Conservation (phyloP, 2,329 filamentous ascomycete genomes). For the Cylindrodendrum hubeiense region DNA sequence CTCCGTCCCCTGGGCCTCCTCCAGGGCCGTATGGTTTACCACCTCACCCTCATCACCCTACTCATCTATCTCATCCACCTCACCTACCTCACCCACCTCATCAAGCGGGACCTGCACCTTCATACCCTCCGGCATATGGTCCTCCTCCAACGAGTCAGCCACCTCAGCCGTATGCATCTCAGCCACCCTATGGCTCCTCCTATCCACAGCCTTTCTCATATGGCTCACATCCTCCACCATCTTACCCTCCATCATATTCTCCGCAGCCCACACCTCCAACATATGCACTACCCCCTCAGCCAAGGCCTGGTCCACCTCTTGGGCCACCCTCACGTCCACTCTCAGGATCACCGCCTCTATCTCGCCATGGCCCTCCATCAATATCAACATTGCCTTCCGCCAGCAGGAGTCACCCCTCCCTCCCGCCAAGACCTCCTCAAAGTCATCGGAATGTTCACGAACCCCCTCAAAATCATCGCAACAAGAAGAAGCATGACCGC, state of each 20-base stretch:
- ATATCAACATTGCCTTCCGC: constrained; percentile 22
- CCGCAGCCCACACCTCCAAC: constrained; percentile 34
- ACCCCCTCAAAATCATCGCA: constrained; percentile 45
- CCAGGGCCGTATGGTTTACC: constrained; percentile 32
- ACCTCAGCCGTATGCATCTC: constrained; percentile 16
- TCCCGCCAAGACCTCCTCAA: constrained; percentile 50
- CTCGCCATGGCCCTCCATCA: constrained; percentile 32
- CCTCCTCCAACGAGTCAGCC: constrained; percentile 32
- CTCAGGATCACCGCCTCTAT: constrained; percentile 31
- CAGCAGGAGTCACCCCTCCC: constrained; percentile 35
- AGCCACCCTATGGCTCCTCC: constrained; percentile 26
- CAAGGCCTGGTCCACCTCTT: constrained; percentile 31
- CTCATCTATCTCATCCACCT: constrained; percentile 18
- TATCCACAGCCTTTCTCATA: constrained; percentile 38
- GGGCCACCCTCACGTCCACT: constrained; percentile 25
- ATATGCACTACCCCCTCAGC: constrained; percentile 30
- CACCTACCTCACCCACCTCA: constrained; percentile 28
- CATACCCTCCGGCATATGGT: constrained; percentile 40
- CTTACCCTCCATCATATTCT: constrained; percentile 39
- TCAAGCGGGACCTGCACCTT: constrained; percentile 24
- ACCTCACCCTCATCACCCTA: constrained; percentile 22
- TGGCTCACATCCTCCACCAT: constrained; percentile 33
- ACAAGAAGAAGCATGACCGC: constrained; percentile 49
- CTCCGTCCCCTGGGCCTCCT: constrained; percentile 35
- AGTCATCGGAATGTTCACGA: constrained; percentile 44